These are phyloP conservation scores for Plasmodium cynomolgi DNA, from an alignment of 169 alveolate genomes.

Conservation along the genomic window DNA sequence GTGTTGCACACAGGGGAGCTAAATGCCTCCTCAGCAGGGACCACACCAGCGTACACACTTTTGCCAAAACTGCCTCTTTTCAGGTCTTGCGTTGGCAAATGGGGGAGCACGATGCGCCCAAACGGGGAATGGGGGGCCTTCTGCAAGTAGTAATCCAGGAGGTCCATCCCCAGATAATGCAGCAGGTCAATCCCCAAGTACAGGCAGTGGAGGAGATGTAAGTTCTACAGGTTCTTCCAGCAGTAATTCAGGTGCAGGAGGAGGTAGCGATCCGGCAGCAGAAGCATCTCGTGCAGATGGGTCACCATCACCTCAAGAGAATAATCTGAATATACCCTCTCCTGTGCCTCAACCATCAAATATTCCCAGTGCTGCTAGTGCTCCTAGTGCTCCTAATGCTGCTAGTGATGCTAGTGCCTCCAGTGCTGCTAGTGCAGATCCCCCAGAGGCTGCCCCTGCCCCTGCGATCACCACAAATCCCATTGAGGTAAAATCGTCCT, in stretches of 20 bases:
- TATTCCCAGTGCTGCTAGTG: not conserved
- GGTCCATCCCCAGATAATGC: not conserved
- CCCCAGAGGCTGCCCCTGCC: not conserved
- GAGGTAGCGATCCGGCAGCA: not conserved
- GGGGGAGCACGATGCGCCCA: not conserved
- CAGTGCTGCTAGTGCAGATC: no score
- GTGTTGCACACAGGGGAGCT: not conserved
- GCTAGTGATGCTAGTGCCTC: no score
- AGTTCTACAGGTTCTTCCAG: not conserved
- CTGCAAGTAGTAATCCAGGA: not conserved
- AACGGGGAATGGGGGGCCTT: not conserved
- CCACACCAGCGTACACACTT: not conserved
- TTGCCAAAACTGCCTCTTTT: not conserved
- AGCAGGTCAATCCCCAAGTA: no score
- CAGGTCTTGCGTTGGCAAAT: not conserved
- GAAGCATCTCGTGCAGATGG: not conserved
- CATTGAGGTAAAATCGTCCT: not conserved
- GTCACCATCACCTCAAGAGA: not conserved
- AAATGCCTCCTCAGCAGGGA: not conserved
- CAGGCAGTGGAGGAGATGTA: no score
- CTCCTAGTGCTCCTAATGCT: no score
- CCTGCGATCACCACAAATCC: not conserved
- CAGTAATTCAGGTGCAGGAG: not conserved
- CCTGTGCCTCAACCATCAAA: not conserved
- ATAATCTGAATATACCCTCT: not conserved